Base-by-base conservation (phyloP, 1,284 basidiomycete genomes). In the Naganishia albida region DNA sequence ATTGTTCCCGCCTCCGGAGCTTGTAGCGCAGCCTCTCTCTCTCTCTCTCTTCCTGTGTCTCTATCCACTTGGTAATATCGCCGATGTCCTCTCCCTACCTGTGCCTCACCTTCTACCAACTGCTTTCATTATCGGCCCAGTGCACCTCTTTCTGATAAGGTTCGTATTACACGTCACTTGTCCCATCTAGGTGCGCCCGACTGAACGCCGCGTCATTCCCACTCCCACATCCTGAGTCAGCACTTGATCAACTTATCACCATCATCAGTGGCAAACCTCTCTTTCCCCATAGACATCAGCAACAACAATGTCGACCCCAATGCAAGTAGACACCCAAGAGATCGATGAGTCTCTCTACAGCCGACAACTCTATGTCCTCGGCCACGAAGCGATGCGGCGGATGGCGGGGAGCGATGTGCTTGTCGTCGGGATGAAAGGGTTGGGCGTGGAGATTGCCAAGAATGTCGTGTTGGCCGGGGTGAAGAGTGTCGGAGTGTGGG, bases 351-450 rank as follows among this genome's bases (percentile, higher is more conserved):
- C 92, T 67, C 83, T 97, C 55, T 97, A 97, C 82, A 95, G 93
- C 72, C 89, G 93, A 74, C 93, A 97, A 83, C 83, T 97, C 73
- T 97, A 97, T 78, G 93, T 97, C 16, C 86, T 97, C 23, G 93
- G 93, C 38, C 92, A 96, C 79, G 93, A 96, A 93, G 95, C 95
- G 51, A 99, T 99, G 96, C 97, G 97, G 84, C 90, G 89, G 76
- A 99, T 99, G 96, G 95, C 96, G 8, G 84, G 86, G 30, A 98
- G 94, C 64, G 96, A 97, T 77, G 90, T 99, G 53, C 86, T 99
- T 68, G 87, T 99, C 71, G 88, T 97, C 50, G 96, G 96, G 38
- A 81, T 95, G 77, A 89, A 90, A 71, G 96, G 96, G 69, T 82
- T 99, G 67, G 96, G 96, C 67, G 92, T 92, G 65, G 96, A 99